Evolutionary conservation across 306 rosid genomes (phyloP).

Genomic region (Luffa aegyptiaca): DNA sequence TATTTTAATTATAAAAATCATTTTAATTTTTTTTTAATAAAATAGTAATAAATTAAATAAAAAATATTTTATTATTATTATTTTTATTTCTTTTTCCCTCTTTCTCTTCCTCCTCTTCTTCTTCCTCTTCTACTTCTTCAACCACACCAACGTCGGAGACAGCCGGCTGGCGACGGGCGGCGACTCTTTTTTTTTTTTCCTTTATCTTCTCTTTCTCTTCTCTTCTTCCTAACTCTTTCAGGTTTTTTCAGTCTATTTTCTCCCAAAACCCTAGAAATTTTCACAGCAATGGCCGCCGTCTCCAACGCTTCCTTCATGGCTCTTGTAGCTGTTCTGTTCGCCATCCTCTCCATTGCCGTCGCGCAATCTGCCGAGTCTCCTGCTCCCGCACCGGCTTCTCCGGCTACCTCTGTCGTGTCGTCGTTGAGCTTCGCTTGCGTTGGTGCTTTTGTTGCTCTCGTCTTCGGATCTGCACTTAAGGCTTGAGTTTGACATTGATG

Average conservation of each 20-base stretch:
- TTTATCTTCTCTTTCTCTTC: too few species aligned
- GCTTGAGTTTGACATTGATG: slow-evolving; percentile 20
- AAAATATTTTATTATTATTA: too few species aligned
- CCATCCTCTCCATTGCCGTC: slow-evolving; percentile 26
- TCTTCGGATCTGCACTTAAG: slow-evolving; percentile 56
- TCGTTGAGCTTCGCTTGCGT: slow-evolving; percentile 32
- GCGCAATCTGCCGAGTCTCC: slow-evolving; percentile 54
- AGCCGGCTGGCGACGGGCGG: too few species aligned
- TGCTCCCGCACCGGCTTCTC: slow-evolving; percentile 71
- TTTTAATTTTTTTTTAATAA: too few species aligned
- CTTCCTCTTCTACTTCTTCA: too few species aligned
- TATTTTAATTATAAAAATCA: too few species aligned
- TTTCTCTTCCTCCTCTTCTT: too few species aligned
- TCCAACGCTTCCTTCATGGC: slow-evolving; percentile 25
- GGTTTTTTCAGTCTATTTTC: background rate
- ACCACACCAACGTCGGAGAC: too few species aligned
- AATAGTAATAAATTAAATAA: too few species aligned
- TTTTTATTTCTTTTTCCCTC: too few species aligned
- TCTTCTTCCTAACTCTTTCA: too few species aligned
- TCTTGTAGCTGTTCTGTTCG: slow-evolving; percentile 28
- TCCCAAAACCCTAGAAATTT: slow-evolving; percentile 11
- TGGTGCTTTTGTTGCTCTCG: slow-evolving; percentile 42
- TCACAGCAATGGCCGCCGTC: slow-evolving; percentile 57
- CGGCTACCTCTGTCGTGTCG: slow-evolving; percentile 36
- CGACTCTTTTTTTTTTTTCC: too few species aligned